Evolutionary conservation across 106 monocot genomes (phyloP), one percentile per base, ranked within the genome.

Genomic region (Allium sativum): DNA sequence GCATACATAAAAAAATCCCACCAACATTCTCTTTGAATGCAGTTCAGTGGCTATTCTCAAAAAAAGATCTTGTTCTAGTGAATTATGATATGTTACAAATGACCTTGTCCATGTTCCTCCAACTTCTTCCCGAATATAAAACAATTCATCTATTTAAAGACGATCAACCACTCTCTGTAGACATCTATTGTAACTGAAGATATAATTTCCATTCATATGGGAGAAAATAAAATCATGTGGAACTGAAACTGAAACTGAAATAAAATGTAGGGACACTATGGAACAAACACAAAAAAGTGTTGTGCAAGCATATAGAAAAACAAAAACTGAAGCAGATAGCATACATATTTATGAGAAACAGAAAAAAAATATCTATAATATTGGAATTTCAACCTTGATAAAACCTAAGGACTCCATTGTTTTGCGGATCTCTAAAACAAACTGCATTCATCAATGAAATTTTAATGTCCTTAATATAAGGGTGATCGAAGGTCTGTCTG

Each of bases 51-150:
- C 96, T 70, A 98, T 98, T 72, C 96, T 74, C 59, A 98, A 73
- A 74, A 76, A 98, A 58, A 98, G 88, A 79, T 98, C 84, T 77
- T 87, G 79, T 69, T 78, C 87, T 62, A 98, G 96, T 44, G 96
- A 98, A 64, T 98, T 98, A 67, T 98, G 96, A 65, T 91, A 88
- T 58, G 96, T 98, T 9, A 98, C 75, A 71, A 98, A 98, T 40
- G 96, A 91, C 55, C 88, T 87, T 45, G 96, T 91, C 72, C 91
- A 91, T 59, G 96, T 91, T 73, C 96, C 96, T 50, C 96, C 96
- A 76, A 77, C 96, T 69, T 79, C 82, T 61, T 78, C 96, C 96
- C 91, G 82, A 61, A 78, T 15, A 73, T 42, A 53, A 72, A 60
- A 12, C 45, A 74, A 67, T 20, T 45, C 46, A 62, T 46, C 46